Conservation (phyloP, 1,284 basidiomycete species). For the Wallemia hederae region DNA sequence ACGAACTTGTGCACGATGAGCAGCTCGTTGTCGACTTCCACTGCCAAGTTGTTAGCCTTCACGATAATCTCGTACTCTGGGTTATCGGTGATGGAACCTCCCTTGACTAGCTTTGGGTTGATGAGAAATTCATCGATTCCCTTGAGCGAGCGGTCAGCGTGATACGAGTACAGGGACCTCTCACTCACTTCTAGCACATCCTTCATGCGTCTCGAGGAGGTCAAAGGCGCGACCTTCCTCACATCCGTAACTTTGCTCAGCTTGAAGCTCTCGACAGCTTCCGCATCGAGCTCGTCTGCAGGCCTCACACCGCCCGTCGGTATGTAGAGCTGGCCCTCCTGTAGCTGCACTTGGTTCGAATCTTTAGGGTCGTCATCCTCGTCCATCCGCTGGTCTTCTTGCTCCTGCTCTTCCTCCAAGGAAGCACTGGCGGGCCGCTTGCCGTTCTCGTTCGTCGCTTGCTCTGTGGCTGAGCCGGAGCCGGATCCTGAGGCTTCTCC, state of each 20-base stretch:
- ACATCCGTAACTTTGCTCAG: constrained; percentile 55
- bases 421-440: constrained; percentile 3
- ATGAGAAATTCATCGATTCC: constrained; percentile 62
- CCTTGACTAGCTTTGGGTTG: constrained; percentile 37
- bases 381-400: constrained; percentile 19
- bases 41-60: constrained; percentile 85
- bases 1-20: constrained; percentile 98
- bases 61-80: constrained; percentile 93
- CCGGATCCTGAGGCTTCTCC: constrained; percentile 3
- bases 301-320: constrained; percentile 69
- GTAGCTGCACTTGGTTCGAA: constrained; percentile 12
- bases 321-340: constrained; percentile 26
- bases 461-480: constrained; percentile 11
- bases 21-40: constrained; percentile 95
- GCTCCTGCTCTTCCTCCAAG: constrained; percentile 9
- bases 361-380: constrained; percentile 15
- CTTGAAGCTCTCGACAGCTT: constrained; percentile 78
- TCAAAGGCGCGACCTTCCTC: constrained; percentile 56
- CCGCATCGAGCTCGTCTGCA: constrained; percentile 69
- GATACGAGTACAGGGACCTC: background rate
- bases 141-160: constrained; percentile 18
- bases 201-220: constrained; percentile 50
- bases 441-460: constrained; percentile 4
- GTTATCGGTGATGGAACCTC: constrained; percentile 54
- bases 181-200: constrained; percentile 44